Evolutionary conservation across 768 basidiomycete genomes (phyloP).

Genomic region (Hortiboletus flavorubellus): DNA sequence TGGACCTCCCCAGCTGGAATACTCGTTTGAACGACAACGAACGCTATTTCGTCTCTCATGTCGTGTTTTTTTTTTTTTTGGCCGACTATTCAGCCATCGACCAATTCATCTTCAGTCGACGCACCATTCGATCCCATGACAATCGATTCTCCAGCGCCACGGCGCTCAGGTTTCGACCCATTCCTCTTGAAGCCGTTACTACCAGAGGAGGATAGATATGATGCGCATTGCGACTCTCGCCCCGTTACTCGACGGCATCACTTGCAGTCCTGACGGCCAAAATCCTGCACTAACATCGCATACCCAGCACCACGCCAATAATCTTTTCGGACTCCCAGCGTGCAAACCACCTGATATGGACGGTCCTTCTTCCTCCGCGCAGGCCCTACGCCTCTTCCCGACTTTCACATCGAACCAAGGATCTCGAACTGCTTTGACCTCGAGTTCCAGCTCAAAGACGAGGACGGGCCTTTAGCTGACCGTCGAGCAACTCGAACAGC

Average conservation of each 20-base stretch:
- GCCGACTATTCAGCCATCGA: neutral
- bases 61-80: too few relatives aligned
- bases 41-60: too few relatives aligned
- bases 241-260: conserved; percentile 24
- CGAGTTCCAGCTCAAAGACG: conserved; percentile 42
- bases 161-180: conserved; percentile 46
- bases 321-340: conserved; percentile 6
- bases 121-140: conserved; percentile 30
- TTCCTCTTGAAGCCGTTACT: conserved; percentile 52
- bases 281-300: neutral
- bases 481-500: conserved; percentile 91
- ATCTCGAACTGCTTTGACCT: conserved; percentile 47
- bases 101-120: neutral
- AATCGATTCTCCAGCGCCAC: conserved; percentile 35
- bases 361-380: conserved; percentile 14
- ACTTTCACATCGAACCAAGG: conserved; percentile 63
- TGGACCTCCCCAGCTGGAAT: too few relatives aligned
- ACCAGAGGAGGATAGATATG: conserved; percentile 25
- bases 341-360: conserved; percentile 14
- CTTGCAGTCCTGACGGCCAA: conserved; percentile 1
- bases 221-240: conserved; percentile 22
- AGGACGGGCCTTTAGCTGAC: conserved; percentile 54
- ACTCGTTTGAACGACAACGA: too few relatives aligned
- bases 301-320: neutral
- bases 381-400: conserved; percentile 70